These are phyloP conservation scores for Stropharia rugosoannulata DNA, from an alignment of 768 basidiomycete genomes.

Conservation along the genomic window DNA sequence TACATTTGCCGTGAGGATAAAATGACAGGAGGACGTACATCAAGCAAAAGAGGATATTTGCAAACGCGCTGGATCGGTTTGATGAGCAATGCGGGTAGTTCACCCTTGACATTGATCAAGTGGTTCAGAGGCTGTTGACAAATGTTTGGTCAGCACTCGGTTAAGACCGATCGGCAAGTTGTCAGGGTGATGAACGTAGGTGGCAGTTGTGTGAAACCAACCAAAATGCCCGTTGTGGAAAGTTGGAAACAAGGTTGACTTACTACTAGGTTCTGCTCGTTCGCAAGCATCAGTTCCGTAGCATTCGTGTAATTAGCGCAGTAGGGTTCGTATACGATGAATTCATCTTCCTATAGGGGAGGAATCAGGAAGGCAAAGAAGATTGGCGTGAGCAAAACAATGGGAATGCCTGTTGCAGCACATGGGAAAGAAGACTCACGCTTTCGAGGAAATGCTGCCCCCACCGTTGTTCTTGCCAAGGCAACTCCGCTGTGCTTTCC, in stretches of 20 bases:
- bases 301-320: conserved; percentile 94
- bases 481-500: conserved; percentile 79
- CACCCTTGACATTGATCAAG: conserved; percentile 87
- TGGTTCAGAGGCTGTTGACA: conserved; percentile 70
- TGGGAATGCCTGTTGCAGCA: conserved; percentile 40
- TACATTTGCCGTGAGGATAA: conserved; percentile 6
- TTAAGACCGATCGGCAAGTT: conserved; percentile 28
- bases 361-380: conserved; percentile 27
- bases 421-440: conserved; percentile 50
- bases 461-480: conserved; percentile 87
- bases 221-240: conserved; percentile 11
- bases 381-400: conserved; percentile 36
- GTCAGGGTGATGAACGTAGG: conserved; percentile 29
- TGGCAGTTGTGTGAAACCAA: conserved; percentile 24
- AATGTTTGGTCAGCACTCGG: conserved; percentile 39
- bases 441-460: conserved; percentile 81
- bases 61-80: conserved; percentile 98
- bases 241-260: conserved; percentile 33
- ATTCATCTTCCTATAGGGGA: conserved; percentile 89
- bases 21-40: conserved; percentile 50
- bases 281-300: conserved; percentile 78
- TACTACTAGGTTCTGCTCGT: conserved; percentile 85
- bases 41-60: conserved; percentile 95
- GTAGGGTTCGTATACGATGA: conserved; percentile 95
- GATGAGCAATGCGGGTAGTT: conserved; percentile 95